Evolutionary conservation across 2,329 filamentous ascomycete species (phyloP), one percentile per base, ranked within the genome.

Genomic region (Botrytis cinerea): DNA sequence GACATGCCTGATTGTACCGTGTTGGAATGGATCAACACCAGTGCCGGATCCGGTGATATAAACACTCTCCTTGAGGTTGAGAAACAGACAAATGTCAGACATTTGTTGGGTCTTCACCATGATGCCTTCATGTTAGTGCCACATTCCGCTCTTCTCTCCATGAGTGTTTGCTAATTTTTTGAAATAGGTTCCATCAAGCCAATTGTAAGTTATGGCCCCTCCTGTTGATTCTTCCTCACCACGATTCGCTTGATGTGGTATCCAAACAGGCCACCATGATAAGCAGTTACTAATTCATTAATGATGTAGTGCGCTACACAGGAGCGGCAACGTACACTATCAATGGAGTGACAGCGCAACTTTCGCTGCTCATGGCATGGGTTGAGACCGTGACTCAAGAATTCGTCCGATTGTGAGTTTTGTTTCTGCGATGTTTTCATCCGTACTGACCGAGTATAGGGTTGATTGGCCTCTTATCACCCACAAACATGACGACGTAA

Each of bases 21-120:
- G 35, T 81, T 85, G 66, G 88, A 90, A 79, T 90, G 89, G 89
- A 88, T 88, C 73, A 83, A 87, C 72, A 90, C 87, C 1, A 88
- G 87, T 9, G 82, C 81, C 28, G 88, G 88, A 6, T 82, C 81
- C 32, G 88, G 88, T 5, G 82, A 81, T 51, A 90, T 90, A 75
- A 80, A 82, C 2, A 82, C 85, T 76, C 83, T 90, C 4, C 82
- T 90, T 25, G 79, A 80, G 4, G 81, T 85, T 38, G 87, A 89
- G 66, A 83, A 84, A 70, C 79, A 82, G 10, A 86, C 86, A 69
- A 89, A 87, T 63, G 85, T 86, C 57, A 85, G 87, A 51, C 86
- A 90, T 77, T 81, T 90, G 46, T 83, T 90, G 59, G 85, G 84
- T 14, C 82, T 90, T 4, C 84, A 76, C 46, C 75, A 77, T 40